Conservation (phyloP, 495 filamentous ascomycete genomes). For the Aspergillus taichungensis region DNA sequence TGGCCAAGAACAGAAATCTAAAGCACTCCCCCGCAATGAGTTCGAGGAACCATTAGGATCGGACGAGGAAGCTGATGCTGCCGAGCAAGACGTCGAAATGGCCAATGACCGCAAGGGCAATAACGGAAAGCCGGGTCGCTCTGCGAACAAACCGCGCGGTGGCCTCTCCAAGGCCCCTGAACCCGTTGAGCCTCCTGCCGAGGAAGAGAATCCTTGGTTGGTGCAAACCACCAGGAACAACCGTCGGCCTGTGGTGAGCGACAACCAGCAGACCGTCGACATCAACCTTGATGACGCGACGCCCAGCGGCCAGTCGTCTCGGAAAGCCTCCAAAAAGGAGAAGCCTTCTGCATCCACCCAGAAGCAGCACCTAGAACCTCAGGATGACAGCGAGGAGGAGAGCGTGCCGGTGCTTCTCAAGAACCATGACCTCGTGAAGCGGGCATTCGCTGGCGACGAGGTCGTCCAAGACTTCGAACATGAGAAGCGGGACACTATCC, state of each 20-base stretch:
- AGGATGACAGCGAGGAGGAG: constrained; percentile 44
- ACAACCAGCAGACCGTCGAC: constrained; percentile 30
- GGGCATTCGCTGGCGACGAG: constrained; percentile 84
- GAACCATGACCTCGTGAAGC: constrained; percentile 73
- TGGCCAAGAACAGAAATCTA: constrained; percentile 10
- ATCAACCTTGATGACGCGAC: constrained; percentile 27
- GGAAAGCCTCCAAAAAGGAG: constrained; percentile 13
- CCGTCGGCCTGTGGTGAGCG: constrained; percentile 22
- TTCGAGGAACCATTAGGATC: constrained; percentile 51
- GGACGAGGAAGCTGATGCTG: constrained; percentile 39
- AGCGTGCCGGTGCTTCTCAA: constrained; percentile 57
- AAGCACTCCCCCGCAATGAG: constrained; percentile 35
- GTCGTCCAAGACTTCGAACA: constrained; percentile 72
- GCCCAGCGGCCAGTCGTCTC: constrained; percentile 10
- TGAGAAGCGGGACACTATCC: constrained; percentile 65
- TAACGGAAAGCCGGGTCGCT: constrained; percentile 9
- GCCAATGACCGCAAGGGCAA: constrained; percentile 15
- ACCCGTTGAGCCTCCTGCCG: constrained; percentile 13
- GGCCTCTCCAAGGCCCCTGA: constrained; percentile 10
- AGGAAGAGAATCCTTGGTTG: constrained; percentile 44
- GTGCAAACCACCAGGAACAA: constrained; percentile 33
- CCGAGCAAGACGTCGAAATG: constrained; percentile 15
- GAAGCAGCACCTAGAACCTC: constrained; percentile 15
- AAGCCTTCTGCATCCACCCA: constrained; percentile 9
- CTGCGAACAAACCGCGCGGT: constrained; percentile 12